Percentiles rank a stretch among this genome's conserved stretches.
Conservation (phyloP, 1,139 yeast species). For the Magnusiomyces paraingens region DNA sequence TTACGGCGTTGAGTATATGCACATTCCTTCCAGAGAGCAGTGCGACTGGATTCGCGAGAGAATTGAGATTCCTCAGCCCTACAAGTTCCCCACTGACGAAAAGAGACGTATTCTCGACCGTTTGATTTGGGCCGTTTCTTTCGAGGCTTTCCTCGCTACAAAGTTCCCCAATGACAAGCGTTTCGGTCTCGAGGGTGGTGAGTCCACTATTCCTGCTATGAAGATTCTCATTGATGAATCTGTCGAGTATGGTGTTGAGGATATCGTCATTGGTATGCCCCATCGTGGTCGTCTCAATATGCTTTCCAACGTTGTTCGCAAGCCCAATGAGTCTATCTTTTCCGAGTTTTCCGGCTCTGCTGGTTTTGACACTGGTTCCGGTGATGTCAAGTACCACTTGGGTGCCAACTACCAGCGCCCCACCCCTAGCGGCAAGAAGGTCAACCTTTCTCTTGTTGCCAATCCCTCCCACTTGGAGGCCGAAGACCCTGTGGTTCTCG, state of each 20-base stretch:
- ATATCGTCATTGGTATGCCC: conserved; percentile 98
- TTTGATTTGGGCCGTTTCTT: conserved; percentile 91
- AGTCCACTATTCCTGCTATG: conserved; percentile 93
- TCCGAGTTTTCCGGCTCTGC: conserved; percentile 92
- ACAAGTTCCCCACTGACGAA: conserved; percentile 75
- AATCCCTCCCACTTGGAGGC: conserved; percentile 99
- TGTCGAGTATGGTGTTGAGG: conserved; percentile 90
- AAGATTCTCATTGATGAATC: conserved; percentile 91
- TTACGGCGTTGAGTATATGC: conserved; percentile 93
- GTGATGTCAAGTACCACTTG: conserved; percentile 97
- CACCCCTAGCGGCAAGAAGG: conserved; percentile 96
- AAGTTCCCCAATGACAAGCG: conserved; percentile 98
- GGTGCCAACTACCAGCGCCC: conserved; percentile 99
- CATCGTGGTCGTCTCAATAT: conserved; percentile 98
- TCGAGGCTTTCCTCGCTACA: conserved; percentile 85
- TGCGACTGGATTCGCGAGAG: conserved; percentile 99
- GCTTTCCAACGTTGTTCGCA: conserved; percentile 95
- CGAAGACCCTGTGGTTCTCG: conserved; percentile 97
- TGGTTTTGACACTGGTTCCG: conserved; percentile 79
- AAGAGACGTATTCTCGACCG: conserved; percentile 96
- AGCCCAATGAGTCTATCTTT: conserved; percentile 96
- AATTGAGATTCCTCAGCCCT: conserved; percentile 87
- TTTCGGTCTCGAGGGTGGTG: conserved; percentile 98
- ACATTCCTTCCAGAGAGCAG: conserved; percentile 89
- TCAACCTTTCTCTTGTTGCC: conserved; percentile 91